Conservation (phyloP, 2,329 filamentous ascomycete genomes). For the Cladobotryum protrusum region DNA sequence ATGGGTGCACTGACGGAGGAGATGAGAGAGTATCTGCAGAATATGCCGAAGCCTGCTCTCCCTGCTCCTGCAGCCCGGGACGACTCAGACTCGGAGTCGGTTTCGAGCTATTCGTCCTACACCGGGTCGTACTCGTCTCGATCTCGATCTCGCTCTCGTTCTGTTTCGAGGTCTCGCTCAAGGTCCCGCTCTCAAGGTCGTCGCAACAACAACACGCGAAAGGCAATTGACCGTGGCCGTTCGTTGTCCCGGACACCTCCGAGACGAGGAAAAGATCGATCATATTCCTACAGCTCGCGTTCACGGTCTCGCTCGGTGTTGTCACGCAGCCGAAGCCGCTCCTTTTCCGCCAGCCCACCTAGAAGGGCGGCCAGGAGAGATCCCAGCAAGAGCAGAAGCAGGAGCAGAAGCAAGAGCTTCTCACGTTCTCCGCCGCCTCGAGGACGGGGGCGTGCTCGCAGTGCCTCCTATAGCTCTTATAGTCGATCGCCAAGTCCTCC, state of each 20-base stretch:
- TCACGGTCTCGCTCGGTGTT: slow-evolving; percentile 33
- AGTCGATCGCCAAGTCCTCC: slow-evolving; percentile 25
- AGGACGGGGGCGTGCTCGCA: slow-evolving; percentile 21
- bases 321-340: slow-evolving; percentile 15
- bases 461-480: slow-evolving; percentile 26
- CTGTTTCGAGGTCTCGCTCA: slow-evolving; percentile 15
- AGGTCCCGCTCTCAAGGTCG: slow-evolving; percentile 20
- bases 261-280: slow-evolving; percentile 25
- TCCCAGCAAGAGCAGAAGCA: slow-evolving; percentile 17
- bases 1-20: slow-evolving; percentile 93
- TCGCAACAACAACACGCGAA: slow-evolving; percentile 15
- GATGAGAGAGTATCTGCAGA: slow-evolving; percentile 86
- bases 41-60: slow-evolving; percentile 76
- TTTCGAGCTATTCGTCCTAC: slow-evolving; percentile 75
- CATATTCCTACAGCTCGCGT: slow-evolving; percentile 40
- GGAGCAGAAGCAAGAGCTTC: slow-evolving; percentile 14
- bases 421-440: slow-evolving; percentile 27
- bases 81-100: slow-evolving; percentile 63
- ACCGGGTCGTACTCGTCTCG: slow-evolving; percentile 54
- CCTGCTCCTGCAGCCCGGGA: slow-evolving; percentile 57
- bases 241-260: slow-evolving; percentile 24
- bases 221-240: slow-evolving; percentile 21
- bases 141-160: slow-evolving; percentile 41
- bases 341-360: slow-evolving; percentile 27
- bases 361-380: slow-evolving; percentile 19